Conservation (phyloP, 495 filamentous ascomycete genomes). For the Neurospora sp. region DNA sequence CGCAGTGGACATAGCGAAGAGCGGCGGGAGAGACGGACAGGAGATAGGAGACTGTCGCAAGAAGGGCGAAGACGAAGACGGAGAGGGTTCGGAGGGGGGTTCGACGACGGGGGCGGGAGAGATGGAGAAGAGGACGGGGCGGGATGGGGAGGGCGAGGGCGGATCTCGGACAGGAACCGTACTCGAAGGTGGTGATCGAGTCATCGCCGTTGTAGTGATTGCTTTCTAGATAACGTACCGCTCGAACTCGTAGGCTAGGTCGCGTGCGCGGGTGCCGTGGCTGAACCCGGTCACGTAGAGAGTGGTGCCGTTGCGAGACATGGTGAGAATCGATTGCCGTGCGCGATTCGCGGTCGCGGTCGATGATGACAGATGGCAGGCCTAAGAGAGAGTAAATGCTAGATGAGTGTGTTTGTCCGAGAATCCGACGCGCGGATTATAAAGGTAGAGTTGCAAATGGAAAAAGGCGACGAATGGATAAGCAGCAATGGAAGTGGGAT, state of each 20-base stretch:
- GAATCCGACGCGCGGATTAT: background rate
- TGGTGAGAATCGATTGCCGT: slow-evolving; percentile 29
- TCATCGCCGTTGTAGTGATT: slow-evolving; percentile 23
- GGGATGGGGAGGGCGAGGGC: slow-evolving; percentile 16
- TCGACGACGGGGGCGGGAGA: slow-evolving; percentile 26
- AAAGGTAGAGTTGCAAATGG: background rate
- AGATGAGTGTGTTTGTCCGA: background rate
- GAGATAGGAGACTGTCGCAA: slow-evolving; percentile 22
- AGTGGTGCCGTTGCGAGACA: slow-evolving; percentile 90
- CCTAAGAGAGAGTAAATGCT: background rate
- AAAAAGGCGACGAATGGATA: background rate
- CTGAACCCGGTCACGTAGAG: slow-evolving; percentile 97
- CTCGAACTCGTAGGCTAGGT: slow-evolving; percentile 99
- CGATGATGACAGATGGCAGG: background rate
- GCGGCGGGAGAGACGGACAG: slow-evolving; percentile 24
- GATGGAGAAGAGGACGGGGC: slow-evolving; percentile 9
- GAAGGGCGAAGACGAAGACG: slow-evolving; percentile 20
- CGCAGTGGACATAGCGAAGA: slow-evolving; percentile 18
- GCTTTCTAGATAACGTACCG: slow-evolving; percentile 45
- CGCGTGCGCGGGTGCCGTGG: slow-evolving; percentile 96
- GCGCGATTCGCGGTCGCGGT: background rate
- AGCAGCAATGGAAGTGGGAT: background rate
- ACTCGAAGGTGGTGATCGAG: slow-evolving; percentile 35
- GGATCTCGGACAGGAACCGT: slow-evolving; percentile 21
- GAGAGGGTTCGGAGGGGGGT: background rate